Conservation (phyloP, 169 alveolate species). For the Plasmodium coatneyi region DNA sequence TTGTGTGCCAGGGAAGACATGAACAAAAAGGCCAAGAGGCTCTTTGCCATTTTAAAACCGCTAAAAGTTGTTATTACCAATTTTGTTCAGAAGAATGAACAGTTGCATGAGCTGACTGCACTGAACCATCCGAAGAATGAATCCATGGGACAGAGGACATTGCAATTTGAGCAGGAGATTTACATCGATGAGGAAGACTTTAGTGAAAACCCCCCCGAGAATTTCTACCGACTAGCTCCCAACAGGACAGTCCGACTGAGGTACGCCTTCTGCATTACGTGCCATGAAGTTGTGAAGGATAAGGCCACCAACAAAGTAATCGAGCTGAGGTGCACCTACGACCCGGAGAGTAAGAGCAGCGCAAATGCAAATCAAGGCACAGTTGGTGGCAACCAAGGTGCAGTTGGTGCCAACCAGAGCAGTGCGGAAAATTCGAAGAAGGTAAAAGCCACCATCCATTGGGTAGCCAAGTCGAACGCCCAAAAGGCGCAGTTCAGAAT, state of each 20-base stretch:
- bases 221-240: conserved; percentile 84
- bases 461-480: conserved; percentile 83
- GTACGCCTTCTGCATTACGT: conserved; percentile 87
- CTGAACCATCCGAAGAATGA: conserved; percentile 65
- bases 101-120: conserved; percentile 13
- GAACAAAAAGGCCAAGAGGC: conserved; percentile 80
- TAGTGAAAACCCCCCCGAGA: conserved; percentile 80
- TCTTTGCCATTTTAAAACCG: conserved; percentile 82
- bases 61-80: conserved; percentile 81
- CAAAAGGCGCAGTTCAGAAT: conserved; percentile 83
- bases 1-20: conserved; percentile 89
- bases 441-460: conserved; percentile 89
- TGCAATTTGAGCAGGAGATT: conserved; percentile 79
- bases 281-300: conserved; percentile 82
- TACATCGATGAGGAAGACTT: conserved; percentile 88
- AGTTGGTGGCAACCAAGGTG: neutral
- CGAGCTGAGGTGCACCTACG: conserved; percentile 86
- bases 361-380: conserved; percentile 72
- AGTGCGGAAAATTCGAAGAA: conserved; percentile 61
- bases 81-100: neutral
- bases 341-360: conserved; percentile 86
- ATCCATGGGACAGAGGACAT: conserved; percentile 33
- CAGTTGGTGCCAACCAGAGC: neutral
- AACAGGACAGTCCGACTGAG: conserved; percentile 88
- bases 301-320: conserved; percentile 57